Conservation (phyloP, 129 eudicot species). For the Helichrysum umbraculigerum region DNA sequence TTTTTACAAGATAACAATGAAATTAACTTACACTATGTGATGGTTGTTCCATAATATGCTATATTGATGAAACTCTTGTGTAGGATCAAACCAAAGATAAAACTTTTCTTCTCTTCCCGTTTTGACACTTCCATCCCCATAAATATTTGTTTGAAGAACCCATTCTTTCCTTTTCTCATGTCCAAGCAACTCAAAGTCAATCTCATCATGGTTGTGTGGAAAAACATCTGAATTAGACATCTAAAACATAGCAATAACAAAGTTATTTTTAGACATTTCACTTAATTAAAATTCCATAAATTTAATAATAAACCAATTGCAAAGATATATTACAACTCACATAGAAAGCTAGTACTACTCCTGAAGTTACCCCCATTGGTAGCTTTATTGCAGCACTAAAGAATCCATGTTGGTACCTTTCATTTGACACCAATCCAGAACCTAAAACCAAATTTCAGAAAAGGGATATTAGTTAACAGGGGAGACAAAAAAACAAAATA, state of each 20-base stretch:
- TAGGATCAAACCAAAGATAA: constrained; percentile 94
- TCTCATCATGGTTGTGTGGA: constrained; percentile 94
- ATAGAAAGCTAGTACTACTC: constrained; percentile 86
- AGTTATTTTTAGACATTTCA: constrained; percentile 17
- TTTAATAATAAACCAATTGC: background rate
- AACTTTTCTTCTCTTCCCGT: constrained; percentile 95
- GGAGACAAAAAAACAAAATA: background rate
- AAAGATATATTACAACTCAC: constrained; percentile 43
- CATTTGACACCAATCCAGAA: constrained; percentile 85
- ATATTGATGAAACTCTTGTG: constrained; percentile 69
- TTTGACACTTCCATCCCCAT: constrained; percentile 90
- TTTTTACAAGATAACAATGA: background rate
- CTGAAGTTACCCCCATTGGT: constrained; percentile 85
- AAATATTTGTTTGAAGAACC: constrained; percentile 91
- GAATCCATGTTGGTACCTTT: constrained; percentile 72
- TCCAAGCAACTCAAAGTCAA: constrained; percentile 90
- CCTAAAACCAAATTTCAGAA: constrained; percentile 40
- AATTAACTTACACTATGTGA: constrained; percentile 77
- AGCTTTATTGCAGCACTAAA: constrained; percentile 82
- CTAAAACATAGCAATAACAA: constrained; percentile 37
- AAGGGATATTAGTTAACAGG: background rate
- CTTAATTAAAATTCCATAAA: background rate
- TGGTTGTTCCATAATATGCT: constrained; percentile 91
- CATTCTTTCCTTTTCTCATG: constrained; percentile 77
- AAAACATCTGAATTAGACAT: constrained; percentile 69